These are phyloP conservation scores for Sapria himalayana DNA, from an alignment of 345 rosid species.

Conservation along the genomic window DNA sequence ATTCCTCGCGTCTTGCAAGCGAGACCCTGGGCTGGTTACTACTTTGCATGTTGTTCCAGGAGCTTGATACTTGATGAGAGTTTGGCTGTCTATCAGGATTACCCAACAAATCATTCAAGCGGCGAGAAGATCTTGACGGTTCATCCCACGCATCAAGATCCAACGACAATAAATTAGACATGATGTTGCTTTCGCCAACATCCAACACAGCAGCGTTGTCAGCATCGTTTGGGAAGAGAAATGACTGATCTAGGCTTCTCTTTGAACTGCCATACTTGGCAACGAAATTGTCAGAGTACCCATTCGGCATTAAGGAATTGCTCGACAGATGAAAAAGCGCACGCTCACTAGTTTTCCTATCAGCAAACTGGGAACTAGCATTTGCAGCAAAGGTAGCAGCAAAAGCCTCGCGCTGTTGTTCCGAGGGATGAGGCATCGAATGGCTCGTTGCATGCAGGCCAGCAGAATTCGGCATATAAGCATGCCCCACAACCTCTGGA, in stretches of 20 bases:
- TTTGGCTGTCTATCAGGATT: constrained; percentile 28
- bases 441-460: constrained; percentile 18
- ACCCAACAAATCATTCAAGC: constrained; percentile 33
- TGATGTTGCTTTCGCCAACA: constrained; percentile 39
- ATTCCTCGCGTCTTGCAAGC: constrained; percentile 59
- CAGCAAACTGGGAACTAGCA: constrained; percentile 15
- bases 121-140: constrained; percentile 34
- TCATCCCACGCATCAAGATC: constrained; percentile 70
- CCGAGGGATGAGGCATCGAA: constrained; percentile 22
- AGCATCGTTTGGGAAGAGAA: constrained; percentile 16
- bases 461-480: constrained; percentile 20
- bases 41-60: constrained; percentile 34
- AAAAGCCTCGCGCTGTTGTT: constrained; percentile 10
- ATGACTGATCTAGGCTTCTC: constrained; percentile 13
- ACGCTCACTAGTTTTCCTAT: constrained; percentile 15
- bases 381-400: constrained; percentile 9
- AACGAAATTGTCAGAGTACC: constrained; percentile 19
- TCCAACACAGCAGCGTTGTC: constrained; percentile 10
- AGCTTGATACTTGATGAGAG: constrained; percentile 20
- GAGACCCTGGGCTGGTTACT: constrained; percentile 68
- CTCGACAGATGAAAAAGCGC: constrained; percentile 9
- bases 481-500: constrained; percentile 29
- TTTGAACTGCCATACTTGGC: constrained; percentile 17
- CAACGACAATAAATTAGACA: constrained; percentile 52
- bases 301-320: constrained; percentile 21